These are phyloP conservation scores for Fusarium euwallaceae DNA, from an alignment of 2,329 filamentous ascomycete genomes.

Conservation along the genomic window DNA sequence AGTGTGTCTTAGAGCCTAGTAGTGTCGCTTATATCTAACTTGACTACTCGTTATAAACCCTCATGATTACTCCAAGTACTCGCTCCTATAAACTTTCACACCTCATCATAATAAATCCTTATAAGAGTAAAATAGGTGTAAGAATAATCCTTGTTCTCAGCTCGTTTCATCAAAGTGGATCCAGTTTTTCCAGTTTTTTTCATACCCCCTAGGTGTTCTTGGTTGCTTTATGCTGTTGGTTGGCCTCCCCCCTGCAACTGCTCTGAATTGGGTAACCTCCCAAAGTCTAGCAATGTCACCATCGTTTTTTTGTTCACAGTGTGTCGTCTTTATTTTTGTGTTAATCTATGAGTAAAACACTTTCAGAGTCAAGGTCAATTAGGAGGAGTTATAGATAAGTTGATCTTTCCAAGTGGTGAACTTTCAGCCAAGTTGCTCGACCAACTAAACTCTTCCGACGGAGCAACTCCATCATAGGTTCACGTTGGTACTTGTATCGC, in stretches of 20 bases:
- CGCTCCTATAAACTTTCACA: background rate
- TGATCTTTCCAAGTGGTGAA: background rate
- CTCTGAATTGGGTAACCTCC: background rate
- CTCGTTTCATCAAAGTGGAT: background rate
- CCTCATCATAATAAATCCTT: background rate
- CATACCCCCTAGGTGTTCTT: background rate
- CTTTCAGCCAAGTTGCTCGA: background rate
- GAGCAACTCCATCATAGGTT: background rate
- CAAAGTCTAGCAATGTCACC: background rate
- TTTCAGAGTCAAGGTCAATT: background rate
- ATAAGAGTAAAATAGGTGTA: background rate
- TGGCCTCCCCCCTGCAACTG: background rate
- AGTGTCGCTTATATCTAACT: background rate
- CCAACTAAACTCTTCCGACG: background rate
- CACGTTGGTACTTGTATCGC: background rate
- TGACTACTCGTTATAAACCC: background rate
- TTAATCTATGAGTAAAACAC: background rate
- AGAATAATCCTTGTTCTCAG: background rate
- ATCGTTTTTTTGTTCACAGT: background rate
- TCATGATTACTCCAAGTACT: background rate
- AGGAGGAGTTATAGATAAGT: background rate
- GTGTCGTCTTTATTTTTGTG: accelerated
- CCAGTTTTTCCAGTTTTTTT: background rate
- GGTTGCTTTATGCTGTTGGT: constrained; percentile 20
- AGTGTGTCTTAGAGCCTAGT: background rate